Base-by-base conservation (phyloP, 805 yeast genomes). In the Alloascoidea hylecoeti region DNA sequence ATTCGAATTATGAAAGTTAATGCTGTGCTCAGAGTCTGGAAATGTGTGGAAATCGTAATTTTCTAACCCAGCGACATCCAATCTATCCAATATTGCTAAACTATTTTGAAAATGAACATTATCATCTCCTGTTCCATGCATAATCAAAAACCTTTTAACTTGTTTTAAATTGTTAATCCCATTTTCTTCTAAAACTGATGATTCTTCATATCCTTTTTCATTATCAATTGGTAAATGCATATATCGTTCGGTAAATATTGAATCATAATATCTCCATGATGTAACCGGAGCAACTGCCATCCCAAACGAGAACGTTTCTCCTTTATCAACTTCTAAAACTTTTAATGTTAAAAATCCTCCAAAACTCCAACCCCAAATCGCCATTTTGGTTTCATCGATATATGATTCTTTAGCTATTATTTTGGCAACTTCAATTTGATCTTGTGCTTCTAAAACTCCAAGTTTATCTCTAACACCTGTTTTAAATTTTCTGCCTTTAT, bases 71-170 rank as follows among this genome's bases (percentile, higher is more conserved):
- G 64, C 70, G 39, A 76, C 49, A 49, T 88, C 78, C 39, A 89
- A 64, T 46, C 70, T 60, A 58, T 92, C 97, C 35, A 92, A 52
- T 30, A 92, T 61, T 53, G 77, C 75, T 42, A 85, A 64, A 34
- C 89, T 72, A 60, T 92, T 84, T 55, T 92, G 98, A 58, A 88
- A 73, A 58, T 92, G 97, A 35, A 92, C 98, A 49, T 92, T 92
- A 57, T 92, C 98, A 58, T 92, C 98, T 3, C 96, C 95, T 0
- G 96, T 78, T 1, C 98, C 98, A 52, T 89, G 98, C 84, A 89
- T 84, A 28, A 92, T 53, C 43, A 92, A 57, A 50, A 92, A 85
- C 49, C 97, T 66, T 35, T 66, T 66, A 5, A 66, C 69, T 35
- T 63, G 51, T 13, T 66, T 73, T 45, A 92, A 68, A 6, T 66